Base-by-base conservation (phyloP, 2,329 filamentous ascomycete genomes). In the Trichoderma atroviride region DNA sequence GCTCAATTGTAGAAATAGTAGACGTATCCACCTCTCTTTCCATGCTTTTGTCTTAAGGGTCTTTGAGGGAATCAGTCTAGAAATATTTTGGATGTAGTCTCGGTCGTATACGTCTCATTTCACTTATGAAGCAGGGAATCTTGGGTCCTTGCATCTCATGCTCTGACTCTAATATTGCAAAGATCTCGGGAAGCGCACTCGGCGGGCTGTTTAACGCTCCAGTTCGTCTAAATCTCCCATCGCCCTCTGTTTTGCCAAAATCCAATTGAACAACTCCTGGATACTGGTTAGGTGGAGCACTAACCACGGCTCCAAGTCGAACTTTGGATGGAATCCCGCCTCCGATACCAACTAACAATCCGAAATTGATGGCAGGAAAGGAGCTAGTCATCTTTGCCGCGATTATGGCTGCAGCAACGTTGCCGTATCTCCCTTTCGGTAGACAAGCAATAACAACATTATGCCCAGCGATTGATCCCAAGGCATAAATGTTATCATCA, bases 221-320 rank as follows among this genome's bases (percentile, higher is more conserved):
- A 19, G 33, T 65, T 4, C 43, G n/a, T 19, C 2, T 43, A 11
- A 65, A 65, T 4, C 5, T 22, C 0, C 50, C 61, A 33, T 43
- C 52, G 5, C 27, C 27, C 24, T 55, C 50, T n/a, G 50, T 33
- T 13, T 56, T 56, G 5, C 61, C 61, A 0, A 43, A 4, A 2
- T 65, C 61, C 50, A 50, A 65, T 31, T 65, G 61, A 13, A 65
- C 50, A 2, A 65, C 50, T 4, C 50, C 61, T n/a, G 61, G 61
- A 4, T 56, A 43, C 1, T 43, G 31, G 31, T 43, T 14, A 29
- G n/a, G 14, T 43, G 52, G 35, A 1, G 6, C 0, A 2, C 61
- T 65, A 9, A 65, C 61, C 4, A 65, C 50, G 31, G 56, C 61
- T 0, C 61, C 61, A 19, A 65, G 50, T 13, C 61, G 33, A 65